Percentiles rank a stretch among this genome's conserved stretches.
These are phyloP conservation scores for Pleurozium schreberi DNA, from an alignment of 225 moss, liverwort and hornwort species.

Conservation along the genomic window DNA sequence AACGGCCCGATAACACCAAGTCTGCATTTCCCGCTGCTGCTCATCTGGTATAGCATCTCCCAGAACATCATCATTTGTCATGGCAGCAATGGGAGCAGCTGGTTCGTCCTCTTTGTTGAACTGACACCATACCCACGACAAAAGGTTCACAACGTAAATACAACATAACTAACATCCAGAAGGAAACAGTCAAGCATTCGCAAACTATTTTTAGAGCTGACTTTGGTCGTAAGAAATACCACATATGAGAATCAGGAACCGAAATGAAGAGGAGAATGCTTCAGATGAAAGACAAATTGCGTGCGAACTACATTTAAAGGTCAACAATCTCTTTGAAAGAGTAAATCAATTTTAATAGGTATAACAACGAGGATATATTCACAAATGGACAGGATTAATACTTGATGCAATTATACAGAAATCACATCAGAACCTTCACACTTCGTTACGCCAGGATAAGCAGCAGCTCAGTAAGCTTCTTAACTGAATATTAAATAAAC, in stretches of 20 bases:
- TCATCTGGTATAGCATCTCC: conserved; percentile 95
- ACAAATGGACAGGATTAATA: not conserved
- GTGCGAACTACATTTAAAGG: not conserved
- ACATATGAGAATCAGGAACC: not conserved
- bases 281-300: not conserved
- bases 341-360: not conserved
- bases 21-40: conserved; percentile 91
- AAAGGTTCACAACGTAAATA: not conserved
- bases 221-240: not conserved
- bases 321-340: not conserved
- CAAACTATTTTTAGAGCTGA: not conserved
- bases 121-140: conserved; percentile 6
- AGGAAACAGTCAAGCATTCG: not conserved
- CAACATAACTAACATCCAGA: not conserved
- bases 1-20: conserved; percentile 51
- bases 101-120: conserved; percentile 63
- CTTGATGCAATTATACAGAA: not conserved
- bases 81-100: conserved; percentile 16
- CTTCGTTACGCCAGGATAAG: not conserved
- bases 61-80: conserved; percentile 97
- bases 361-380: not conserved
- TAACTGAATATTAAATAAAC: not conserved
- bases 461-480: not conserved
- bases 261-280: not conserved
- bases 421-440: not conserved